Evolutionary conservation across 495 filamentous ascomycete species (phyloP).

Genomic region (Penicillium psychrofluorescens): DNA sequence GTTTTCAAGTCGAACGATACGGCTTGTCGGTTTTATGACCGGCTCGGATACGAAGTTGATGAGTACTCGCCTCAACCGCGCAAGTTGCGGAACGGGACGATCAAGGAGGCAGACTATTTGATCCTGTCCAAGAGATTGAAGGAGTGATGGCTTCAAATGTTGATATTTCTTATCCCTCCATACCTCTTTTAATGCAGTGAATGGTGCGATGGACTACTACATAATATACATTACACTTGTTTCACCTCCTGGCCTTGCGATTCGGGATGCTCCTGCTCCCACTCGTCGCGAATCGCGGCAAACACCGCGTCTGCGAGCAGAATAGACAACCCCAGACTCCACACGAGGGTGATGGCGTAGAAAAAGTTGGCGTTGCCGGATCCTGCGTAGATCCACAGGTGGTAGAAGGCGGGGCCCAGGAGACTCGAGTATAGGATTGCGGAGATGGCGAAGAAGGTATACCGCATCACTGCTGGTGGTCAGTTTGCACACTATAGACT

Average conservation of each 20-base stretch:
- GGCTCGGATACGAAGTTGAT: conserved; percentile 60
- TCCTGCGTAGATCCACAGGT: conserved; percentile 97
- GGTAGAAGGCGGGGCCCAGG: conserved; percentile 90
- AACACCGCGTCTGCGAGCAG: conserved; percentile 80
- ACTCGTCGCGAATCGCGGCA: conserved; percentile 84
- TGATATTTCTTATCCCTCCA: neutral
- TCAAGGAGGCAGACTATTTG: conserved; percentile 59
- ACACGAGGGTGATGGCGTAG: conserved; percentile 96
- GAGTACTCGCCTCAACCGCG: conserved; percentile 57
- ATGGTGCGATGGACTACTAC: neutral
- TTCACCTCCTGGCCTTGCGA: conserved; percentile 78
- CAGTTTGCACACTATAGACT: conserved; percentile 2
- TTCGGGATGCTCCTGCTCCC: conserved; percentile 87
- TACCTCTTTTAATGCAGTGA: neutral
- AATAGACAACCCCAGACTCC: conserved; percentile 80
- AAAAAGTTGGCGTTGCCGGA: conserved; percentile 99
- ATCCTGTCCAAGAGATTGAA: conserved; percentile 60
- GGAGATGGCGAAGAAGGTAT: conserved; percentile 77
- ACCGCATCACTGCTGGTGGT: conserved; percentile 66
- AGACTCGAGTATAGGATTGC: conserved; percentile 80
- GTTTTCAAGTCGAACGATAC: conserved; percentile 62
- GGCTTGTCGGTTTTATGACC: conserved; percentile 59
- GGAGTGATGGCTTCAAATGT: neutral
- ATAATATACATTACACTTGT: conserved; percentile 57
- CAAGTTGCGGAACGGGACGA: conserved; percentile 55